Evolutionary conservation across 257 asterid genomes (phyloP), one percentile per base, ranked within the genome.

Genomic region (Phtheirospermum japonicum): DNA sequence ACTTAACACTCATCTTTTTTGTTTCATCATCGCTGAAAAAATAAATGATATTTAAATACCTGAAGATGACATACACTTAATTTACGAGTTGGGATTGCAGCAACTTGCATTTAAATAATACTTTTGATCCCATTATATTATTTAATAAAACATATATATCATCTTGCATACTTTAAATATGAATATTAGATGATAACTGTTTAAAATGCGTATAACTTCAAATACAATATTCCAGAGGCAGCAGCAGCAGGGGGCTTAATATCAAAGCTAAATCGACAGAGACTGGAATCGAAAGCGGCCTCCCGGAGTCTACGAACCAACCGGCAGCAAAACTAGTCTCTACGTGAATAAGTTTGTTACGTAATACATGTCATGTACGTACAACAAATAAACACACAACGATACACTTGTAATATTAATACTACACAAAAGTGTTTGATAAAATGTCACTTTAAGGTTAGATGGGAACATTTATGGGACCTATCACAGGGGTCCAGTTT

Each of bases 361-460:
- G 64, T 66, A 71, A 65, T 76, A 74, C 70, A 59, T 36, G 51
- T 73, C 64, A 14, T 42, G 30, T 76, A 82, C 86, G 85, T 87
- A 79, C 71, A 81, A 51, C n/a, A 45, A 13, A 8, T 10, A 23
- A 23, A 23, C 28, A 23, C 28, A 23, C 28, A 23, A 23, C 1
- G 28, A 33, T 33, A 33, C 39, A 33, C n/a, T n/a, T 33, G 55
- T 46, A 67, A 9, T 63, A 53, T 59, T 23, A 23, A 48, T 19
- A 61, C 45, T 32, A 53, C 26, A 49, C 33, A 64, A 12, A n/a
- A 48, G 55, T 57, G 63, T 85, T 81, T 80, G 98, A 88, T 88
- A 70, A 77, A 79, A 80, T 68, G 96, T 91, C 98, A 57, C 80
- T 81, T 84, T 79, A 80, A 68, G 85, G 98, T 91, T 91, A 84